These are phyloP conservation scores for Colletotrichum sp. DNA, from an alignment of 2,329 filamentous ascomycete genomes.

Conservation along the genomic window DNA sequence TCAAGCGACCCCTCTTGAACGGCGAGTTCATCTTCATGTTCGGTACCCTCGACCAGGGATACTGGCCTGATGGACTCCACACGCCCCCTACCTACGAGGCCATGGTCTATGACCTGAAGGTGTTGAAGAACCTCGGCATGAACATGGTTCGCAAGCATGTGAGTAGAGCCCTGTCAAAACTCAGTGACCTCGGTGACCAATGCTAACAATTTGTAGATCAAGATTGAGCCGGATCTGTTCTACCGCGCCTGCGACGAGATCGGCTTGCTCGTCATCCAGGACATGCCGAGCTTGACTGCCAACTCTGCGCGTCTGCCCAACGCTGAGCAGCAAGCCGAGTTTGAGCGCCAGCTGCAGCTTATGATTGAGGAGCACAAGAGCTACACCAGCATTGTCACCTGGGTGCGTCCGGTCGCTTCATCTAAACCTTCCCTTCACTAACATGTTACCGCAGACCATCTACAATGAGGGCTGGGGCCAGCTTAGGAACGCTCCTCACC, in stretches of 20 bases:
- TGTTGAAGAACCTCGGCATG: conserved; percentile 70
- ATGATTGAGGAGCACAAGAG: conserved; percentile 68
- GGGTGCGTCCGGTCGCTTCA: conserved; percentile 46
- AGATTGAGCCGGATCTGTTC: conserved; percentile 70
- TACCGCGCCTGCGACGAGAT: conserved; percentile 72
- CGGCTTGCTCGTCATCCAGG: conserved; percentile 71
- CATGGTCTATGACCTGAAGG: conserved; percentile 69
- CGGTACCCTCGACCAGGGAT: conserved; percentile 74
- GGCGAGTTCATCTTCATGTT: conserved; percentile 73
- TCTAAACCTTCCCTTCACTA: background rate
- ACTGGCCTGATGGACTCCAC: conserved; percentile 74
- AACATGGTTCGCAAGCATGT: conserved; percentile 77
- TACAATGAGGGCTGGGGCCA: conserved; percentile 80
- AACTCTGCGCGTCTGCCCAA: conserved; percentile 38
- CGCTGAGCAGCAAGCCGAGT: conserved; percentile 64
- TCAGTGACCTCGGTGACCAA: background rate
- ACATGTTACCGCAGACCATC: conserved; percentile 52
- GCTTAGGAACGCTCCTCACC: conserved; percentile 48
- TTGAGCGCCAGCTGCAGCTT: conserved; percentile 65
- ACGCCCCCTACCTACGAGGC: conserved; percentile 69
- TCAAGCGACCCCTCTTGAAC: conserved; percentile 69
- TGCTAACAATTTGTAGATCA: conserved; percentile 51
- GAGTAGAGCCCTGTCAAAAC: conserved; percentile 27
- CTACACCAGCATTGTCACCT: conserved; percentile 69
- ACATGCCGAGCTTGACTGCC: conserved; percentile 68